A percentile compares a stretch with the other conserved stretches of the same genome.
These are phyloP conservation scores for Pycnococcus provasolii DNA, from an alignment of 139 green algal species.

Conservation along the genomic window DNA sequence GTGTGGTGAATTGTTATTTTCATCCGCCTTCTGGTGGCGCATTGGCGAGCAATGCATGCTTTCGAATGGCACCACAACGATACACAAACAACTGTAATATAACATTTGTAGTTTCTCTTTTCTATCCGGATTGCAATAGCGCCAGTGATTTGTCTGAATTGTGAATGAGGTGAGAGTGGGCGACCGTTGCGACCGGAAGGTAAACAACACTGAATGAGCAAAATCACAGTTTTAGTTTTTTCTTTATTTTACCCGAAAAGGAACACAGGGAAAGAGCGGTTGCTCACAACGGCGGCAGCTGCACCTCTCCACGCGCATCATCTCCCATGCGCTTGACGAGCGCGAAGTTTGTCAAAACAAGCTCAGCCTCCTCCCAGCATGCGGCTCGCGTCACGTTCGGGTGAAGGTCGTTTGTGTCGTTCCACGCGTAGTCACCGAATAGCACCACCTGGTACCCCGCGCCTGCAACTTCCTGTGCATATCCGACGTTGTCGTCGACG, in stretches of 20 bases:
- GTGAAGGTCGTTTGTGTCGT: conserved; percentile 82
- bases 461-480: conserved; percentile 76
- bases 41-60: too few relatives aligned
- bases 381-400: conserved; percentile 44
- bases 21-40: too few relatives aligned
- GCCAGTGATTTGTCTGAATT: too few relatives aligned
- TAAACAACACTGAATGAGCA: neutral
- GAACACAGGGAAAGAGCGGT: neutral
- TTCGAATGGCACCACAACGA: too few relatives aligned
- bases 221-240: neutral
- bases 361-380: conserved; percentile 54
- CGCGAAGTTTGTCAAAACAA: neutral
- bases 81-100: too few relatives aligned
- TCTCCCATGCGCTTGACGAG: neutral
- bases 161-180: neutral
- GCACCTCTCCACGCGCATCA: too few relatives aligned
- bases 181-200: neutral
- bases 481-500: conserved; percentile 87
- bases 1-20: too few relatives aligned
- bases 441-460: conserved; percentile 79
- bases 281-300: neutral
- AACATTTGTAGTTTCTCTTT: too few relatives aligned
- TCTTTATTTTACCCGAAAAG: neutral
- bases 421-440: conserved; percentile 72
- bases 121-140: too few relatives aligned